Evolutionary conservation across 192 early-diverging fungal species (phyloP), one percentile per base, ranked within the genome.

Genomic region (Chytriomyces hyalinus): DNA sequence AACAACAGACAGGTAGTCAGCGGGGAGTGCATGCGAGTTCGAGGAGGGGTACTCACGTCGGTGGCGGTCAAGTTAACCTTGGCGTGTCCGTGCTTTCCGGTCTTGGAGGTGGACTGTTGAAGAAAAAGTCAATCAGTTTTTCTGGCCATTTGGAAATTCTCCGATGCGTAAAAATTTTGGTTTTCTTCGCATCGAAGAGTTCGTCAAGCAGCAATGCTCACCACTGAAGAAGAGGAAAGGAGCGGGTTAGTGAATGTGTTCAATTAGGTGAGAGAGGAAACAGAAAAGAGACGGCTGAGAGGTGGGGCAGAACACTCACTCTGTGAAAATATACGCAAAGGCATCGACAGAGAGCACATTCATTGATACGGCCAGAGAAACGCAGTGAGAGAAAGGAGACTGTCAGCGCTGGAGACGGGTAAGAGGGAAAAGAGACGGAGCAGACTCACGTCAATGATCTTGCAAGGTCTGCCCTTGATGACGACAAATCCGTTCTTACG

Each of bases 11-110:
- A 57, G 1, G 15, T 4, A 2, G 20, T 13, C 53, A 57, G 20
- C 4, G 15, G 15, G 4, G 13, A 20, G 13, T 57, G 13, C 4
- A 20, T n/a, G 15, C 20, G 15, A 57, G 53, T 68, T 49, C 67
- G 47, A 36, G 4, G 36, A 36, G 36, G 3, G 36, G 36, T 61
- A 73, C 73, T 76, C 76, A 85, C 84, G 85, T 99, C 96, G 73
- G 92, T 91, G 77, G 89, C 96, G 46, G 92, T 91, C 83, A 96
- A 84, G 88, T 98, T 90, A 75, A 99, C 97, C 96, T 99, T 99
- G 88, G 98, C 98, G 92, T 99, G 98, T 72, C 97, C 98, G 94
- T 99, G 98, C 95, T 99, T 99, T 83, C 98, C 98, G 80, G 98
- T 99, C 93, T 99, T 99, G 88, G 97, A 98, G 87, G 98, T 99